These are phyloP conservation scores for Trametes polyzona DNA, from an alignment of 1,284 basidiomycete genomes.

Conservation along the genomic window DNA sequence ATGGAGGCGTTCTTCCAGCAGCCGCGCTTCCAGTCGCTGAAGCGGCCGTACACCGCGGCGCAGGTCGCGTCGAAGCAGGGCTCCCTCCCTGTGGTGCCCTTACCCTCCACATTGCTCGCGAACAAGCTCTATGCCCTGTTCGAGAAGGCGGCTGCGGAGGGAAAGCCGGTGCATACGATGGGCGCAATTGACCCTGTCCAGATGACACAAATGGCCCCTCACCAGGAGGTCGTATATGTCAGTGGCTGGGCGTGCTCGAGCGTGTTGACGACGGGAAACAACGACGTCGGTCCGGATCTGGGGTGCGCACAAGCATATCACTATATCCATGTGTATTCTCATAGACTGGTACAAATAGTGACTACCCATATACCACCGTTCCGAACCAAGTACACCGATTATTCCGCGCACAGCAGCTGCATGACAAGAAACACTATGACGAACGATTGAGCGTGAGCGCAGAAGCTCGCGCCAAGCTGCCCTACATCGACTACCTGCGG, in stretches of 20 bases:
- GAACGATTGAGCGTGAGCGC: slow-evolving; percentile 73
- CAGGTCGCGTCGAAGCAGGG: slow-evolving; percentile 89
- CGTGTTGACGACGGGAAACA: slow-evolving; percentile 86
- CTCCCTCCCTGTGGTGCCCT: slow-evolving; percentile 77
- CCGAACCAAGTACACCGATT: slow-evolving; percentile 90
- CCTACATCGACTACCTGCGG: slow-evolving; percentile 86
- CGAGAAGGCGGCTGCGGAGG: slow-evolving; percentile 63
- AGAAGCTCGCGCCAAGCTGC: slow-evolving; percentile 68
- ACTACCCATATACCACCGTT: slow-evolving; percentile 94
- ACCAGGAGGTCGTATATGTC: slow-evolving; percentile 95
- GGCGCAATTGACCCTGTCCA: slow-evolving; percentile 92
- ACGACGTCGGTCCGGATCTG: slow-evolving; percentile 98
- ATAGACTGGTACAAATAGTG: slow-evolving; percentile 46
- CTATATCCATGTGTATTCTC: background rate
- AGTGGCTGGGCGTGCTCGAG: slow-evolving; percentile 94
- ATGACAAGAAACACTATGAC: slow-evolving; percentile 88
- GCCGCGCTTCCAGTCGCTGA: slow-evolving; percentile 75
- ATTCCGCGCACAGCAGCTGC: slow-evolving; percentile 84
- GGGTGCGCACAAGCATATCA: slow-evolving; percentile 57
- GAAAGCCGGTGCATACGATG: slow-evolving; percentile 82
- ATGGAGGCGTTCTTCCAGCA: slow-evolving; percentile 76
- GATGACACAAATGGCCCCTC: slow-evolving; percentile 96
- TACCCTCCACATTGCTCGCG: slow-evolving; percentile 78
- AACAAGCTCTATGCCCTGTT: slow-evolving; percentile 82
- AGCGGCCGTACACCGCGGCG: slow-evolving; percentile 79